Evolutionary conservation across 495 filamentous ascomycete species (phyloP).

Genomic region (Neurospora tetrasperma): DNA sequence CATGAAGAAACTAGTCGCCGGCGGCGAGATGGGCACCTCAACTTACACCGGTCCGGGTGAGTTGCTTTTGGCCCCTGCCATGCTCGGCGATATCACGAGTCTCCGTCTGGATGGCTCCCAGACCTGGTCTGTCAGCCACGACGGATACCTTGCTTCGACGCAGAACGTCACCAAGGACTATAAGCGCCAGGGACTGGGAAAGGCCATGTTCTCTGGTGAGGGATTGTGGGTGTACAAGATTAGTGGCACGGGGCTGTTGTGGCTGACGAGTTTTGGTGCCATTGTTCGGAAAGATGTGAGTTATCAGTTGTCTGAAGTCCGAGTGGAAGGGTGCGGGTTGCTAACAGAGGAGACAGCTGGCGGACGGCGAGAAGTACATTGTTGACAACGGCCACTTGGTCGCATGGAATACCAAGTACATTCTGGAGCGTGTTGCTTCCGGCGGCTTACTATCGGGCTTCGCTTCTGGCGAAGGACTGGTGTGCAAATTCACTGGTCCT

Average conservation of each 20-base stretch:
- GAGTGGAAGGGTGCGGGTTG: background rate
- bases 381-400: slow-evolving; percentile 95
- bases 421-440: slow-evolving; percentile 76
- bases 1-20: slow-evolving; percentile 74
- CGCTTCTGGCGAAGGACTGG: slow-evolving; percentile 72
- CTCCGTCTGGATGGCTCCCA: slow-evolving; percentile 59
- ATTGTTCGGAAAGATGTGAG: slow-evolving; percentile 92
- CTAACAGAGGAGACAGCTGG: slow-evolving; percentile 39
- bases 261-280: slow-evolving; percentile 86
- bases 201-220: slow-evolving; percentile 89
- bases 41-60: slow-evolving; percentile 88
- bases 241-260: slow-evolving; percentile 65
- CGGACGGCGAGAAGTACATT: slow-evolving; percentile 71
- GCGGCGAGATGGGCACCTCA: slow-evolving; percentile 70
- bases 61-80: slow-evolving; percentile 67
- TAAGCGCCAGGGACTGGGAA: slow-evolving; percentile 76
- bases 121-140: slow-evolving; percentile 71
- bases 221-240: slow-evolving; percentile 89
- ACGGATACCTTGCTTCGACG: slow-evolving; percentile 69
- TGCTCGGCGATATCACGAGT: slow-evolving; percentile 78
- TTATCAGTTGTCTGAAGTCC: slow-evolving; percentile 14
- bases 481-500: slow-evolving; percentile 88
- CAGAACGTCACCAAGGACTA: slow-evolving; percentile 73
- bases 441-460: slow-evolving; percentile 80
- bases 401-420: slow-evolving; percentile 94